Evolutionary conservation across 2,329 filamentous ascomycete genomes (phyloP).

Genomic region (Epicoccum nigrum): DNA sequence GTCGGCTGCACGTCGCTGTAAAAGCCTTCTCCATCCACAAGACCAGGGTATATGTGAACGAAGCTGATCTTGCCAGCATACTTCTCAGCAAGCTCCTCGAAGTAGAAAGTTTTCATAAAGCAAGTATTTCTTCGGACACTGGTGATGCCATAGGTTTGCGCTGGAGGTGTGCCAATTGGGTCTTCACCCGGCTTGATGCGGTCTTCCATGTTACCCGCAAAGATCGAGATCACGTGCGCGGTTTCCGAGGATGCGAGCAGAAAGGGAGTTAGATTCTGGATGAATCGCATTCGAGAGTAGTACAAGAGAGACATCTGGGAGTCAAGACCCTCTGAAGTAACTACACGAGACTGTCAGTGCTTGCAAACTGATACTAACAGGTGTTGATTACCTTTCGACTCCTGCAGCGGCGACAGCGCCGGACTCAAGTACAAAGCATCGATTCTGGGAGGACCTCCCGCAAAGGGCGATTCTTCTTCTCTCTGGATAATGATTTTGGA

Average conservation of each 20-base stretch:
- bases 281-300: slow-evolving; percentile 50
- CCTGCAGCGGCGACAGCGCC: slow-evolving; percentile 38
- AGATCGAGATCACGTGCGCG: slow-evolving; percentile 45
- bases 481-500: slow-evolving; percentile 33
- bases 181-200: slow-evolving; percentile 29
- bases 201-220: slow-evolving; percentile 39
- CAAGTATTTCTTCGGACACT: slow-evolving; percentile 35
- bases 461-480: slow-evolving; percentile 31
- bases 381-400: slow-evolving; percentile 59
- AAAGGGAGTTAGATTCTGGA: slow-evolving; percentile 46
- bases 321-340: slow-evolving; percentile 45
- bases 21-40: slow-evolving; percentile 42
- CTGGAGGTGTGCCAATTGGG: slow-evolving; percentile 34
- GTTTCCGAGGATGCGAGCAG: slow-evolving; percentile 27
- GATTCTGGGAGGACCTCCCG: slow-evolving; percentile 32
- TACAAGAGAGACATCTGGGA: slow-evolving; percentile 41
- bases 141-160: slow-evolving; percentile 32
- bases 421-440: slow-evolving; percentile 46
- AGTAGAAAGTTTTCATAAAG: slow-evolving; percentile 43
- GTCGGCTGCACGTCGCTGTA: slow-evolving; percentile 29
- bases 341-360: slow-evolving; percentile 43
- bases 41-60: slow-evolving; percentile 40
- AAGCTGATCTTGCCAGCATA: slow-evolving; percentile 37
- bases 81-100: slow-evolving; percentile 33
- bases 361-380: neutral